Evolutionary conservation across 495 filamentous ascomycete genomes (phyloP), one percentile per base, ranked within the genome.

Genomic region (Cairneyella variabilis): DNA sequence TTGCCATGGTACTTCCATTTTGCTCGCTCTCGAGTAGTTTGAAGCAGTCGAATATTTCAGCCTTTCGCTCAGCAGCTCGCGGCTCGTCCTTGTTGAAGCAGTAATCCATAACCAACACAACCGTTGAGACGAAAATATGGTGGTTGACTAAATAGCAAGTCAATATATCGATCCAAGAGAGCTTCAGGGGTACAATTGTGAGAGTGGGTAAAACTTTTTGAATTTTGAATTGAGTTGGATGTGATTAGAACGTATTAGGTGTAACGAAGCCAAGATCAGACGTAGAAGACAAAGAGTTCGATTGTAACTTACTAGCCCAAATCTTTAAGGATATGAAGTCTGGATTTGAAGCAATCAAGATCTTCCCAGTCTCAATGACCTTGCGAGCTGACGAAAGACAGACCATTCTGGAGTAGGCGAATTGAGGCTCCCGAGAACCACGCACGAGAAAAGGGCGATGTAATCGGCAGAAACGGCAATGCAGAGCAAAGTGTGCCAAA

Each of bases 21-120:
- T 30, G 17, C 9, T 28, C 14, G 14, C 8, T 26, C 21, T 55
- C 45, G 1, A 58, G 23, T 9, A 52, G 4, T 22, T 27, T 23
- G n/a, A 58, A 58, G 21, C 55, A 58, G 11, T 58, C 55, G 8
- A 58, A 16, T 17, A 58, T 52, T 23, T 58, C 55, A 18, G 47
- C 55, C 25, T 48, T 47, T 8, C 55, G 18, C 23, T 58, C 55
- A 25, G 41, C 48, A 0, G 48, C 55, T 18, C 49, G 16, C 2
- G 55, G 55, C 22, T 58, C 55, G 17, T 53, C 43, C 14, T 43
- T 17, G 27, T 58, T 58, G 42, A 58, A 53, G 20, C 41, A 58
- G 25, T 58, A 58, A 17, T 58, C 55, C 48, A 58, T 58, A 1
- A 58, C 48, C 14, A 58, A 20, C 2, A 58, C 37, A 0, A 47